Evolutionary conservation across 2,329 filamentous ascomycete genomes (phyloP).

Genomic region (Fusarium equiseti): DNA sequence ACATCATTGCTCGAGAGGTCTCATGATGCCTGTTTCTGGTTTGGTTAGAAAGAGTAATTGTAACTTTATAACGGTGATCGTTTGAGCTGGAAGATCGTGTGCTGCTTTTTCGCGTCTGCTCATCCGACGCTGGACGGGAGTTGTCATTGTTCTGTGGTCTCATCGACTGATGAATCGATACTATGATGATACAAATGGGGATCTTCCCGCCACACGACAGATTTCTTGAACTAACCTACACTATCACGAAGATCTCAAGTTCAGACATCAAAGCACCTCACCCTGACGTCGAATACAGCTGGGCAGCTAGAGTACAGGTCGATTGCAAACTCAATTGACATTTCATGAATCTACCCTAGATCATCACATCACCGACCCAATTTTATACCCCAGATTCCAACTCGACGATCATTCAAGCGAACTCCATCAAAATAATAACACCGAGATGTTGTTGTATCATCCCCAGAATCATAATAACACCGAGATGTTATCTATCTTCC

Average conservation of each 20-base stretch:
- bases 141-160: background rate
- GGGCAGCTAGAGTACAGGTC: too few relatives aligned
- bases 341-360: background rate
- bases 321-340: background rate
- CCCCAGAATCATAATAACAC: slow-evolving; percentile 6
- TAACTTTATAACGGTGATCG: background rate
- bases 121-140: background rate
- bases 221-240: background rate
- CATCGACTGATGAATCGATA: background rate
- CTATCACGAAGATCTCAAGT: background rate
- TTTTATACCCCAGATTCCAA: background rate
- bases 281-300: too few relatives aligned
- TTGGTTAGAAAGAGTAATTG: background rate
- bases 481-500: slow-evolving; percentile 1
- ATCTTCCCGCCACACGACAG: background rate
- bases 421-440: background rate
- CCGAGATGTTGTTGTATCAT: background rate
- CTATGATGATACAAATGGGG: background rate
- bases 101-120: background rate
- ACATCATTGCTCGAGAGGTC: slow-evolving; percentile 16
- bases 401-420: background rate
- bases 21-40: slow-evolving; percentile 14
- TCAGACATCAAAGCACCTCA: background rate
- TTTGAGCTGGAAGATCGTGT: background rate
- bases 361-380: background rate